Percentiles rank a stretch among this genome's conserved stretches.
phyloP scores from a whole-genome alignment of 192 early-diverging fungal species.

The Spizellomyces punctatus region DNA sequence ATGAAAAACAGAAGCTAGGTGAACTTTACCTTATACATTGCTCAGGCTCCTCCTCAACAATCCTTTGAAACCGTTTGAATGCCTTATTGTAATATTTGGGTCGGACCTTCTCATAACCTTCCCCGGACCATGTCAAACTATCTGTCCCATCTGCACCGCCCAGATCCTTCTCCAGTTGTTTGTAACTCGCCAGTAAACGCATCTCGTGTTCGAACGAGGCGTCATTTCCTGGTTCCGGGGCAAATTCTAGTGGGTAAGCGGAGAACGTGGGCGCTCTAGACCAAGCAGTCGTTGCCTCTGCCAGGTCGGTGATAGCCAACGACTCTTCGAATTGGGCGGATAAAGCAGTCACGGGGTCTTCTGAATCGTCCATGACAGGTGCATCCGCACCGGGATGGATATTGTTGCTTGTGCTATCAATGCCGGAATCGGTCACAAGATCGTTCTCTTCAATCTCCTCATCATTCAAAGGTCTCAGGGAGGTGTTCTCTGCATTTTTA shows the following conservation, averaged over 20 bases:
- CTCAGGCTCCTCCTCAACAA: conserved; percentile 72
- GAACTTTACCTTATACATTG: conserved; percentile 72
- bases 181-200: conserved; percentile 39
- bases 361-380: too few species aligned
- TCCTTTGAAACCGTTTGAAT: conserved; percentile 78
- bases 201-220: conserved; percentile 39
- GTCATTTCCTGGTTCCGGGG: conserved; percentile 4
- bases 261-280: conserved; percentile 34
- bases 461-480: too few species aligned
- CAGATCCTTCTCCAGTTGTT: conserved; percentile 36
- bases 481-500: background rate
- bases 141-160: conserved; percentile 40
- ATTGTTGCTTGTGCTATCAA: too few species aligned
- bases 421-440: too few species aligned
- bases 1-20: conserved; percentile 1
- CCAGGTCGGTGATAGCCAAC: background rate
- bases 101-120: conserved; percentile 78
- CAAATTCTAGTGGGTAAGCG: conserved; percentile 42
- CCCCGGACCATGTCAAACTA: conserved; percentile 68
- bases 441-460: too few species aligned
- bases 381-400: too few species aligned
- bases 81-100: conserved; percentile 77
- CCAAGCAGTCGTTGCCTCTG: conserved; percentile 8
- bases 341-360: too few species aligned
- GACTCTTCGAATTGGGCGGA: too few species aligned